These are phyloP conservation scores for Kodamaea leandrae DNA, from an alignment of 805 yeast species.

Conservation along the genomic window DNA sequence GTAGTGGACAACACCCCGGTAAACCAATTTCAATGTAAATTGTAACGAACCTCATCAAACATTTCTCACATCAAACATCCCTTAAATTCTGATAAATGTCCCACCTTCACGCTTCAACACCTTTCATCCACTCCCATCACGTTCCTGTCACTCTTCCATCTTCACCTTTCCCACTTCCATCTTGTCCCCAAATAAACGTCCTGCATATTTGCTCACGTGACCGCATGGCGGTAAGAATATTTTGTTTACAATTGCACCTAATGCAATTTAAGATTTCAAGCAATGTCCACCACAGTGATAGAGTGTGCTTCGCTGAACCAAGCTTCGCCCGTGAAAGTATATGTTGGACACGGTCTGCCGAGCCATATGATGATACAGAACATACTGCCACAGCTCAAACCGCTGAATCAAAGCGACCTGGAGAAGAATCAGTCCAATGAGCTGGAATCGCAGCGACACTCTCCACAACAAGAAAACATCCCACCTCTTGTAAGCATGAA, in stretches of 20 bases:
- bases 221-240: conserved; percentile 1
- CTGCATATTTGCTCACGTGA: background rate
- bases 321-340: background rate
- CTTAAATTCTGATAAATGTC: no score
- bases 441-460: background rate
- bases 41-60: no score
- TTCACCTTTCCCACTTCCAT: no score
- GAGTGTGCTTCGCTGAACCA: background rate
- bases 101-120: no score
- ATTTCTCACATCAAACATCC: no score
- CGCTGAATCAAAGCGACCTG: no score
- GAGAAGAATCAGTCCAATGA: no score
- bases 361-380: background rate
- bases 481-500: background rate
- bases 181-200: background rate
- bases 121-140: no score
- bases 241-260: conserved; percentile 4
- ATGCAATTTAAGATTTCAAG: background rate
- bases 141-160: no score
- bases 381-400: background rate
- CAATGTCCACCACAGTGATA: conserved; percentile 1
- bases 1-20: no score
- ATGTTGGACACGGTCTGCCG: background rate
- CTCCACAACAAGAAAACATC: background rate
- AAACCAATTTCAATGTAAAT: no score